phyloP scores from a whole-genome alignment of 345 rosid genomes.

The Acer negundo region DNA sequence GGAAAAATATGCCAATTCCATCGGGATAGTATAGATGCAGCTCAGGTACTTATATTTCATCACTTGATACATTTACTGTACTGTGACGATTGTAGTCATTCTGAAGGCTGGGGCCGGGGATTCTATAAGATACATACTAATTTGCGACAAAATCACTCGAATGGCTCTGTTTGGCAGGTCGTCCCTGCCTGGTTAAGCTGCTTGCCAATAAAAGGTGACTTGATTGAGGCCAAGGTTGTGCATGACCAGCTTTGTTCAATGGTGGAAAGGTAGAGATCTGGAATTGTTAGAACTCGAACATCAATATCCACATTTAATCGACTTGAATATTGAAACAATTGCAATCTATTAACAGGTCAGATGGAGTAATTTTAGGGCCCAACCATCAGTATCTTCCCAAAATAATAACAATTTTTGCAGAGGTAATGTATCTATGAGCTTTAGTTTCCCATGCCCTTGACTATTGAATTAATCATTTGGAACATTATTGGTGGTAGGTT shows the following conservation, averaged over 20 bases:
- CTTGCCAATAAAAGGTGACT: constrained; percentile 67
- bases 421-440: constrained; percentile 28
- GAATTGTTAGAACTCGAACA: neutral
- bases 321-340: constrained; percentile 5
- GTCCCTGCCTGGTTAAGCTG: constrained; percentile 76
- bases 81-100: neutral
- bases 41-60: constrained; percentile 44
- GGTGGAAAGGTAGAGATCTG: constrained; percentile 57
- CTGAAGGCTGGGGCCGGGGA: neutral
- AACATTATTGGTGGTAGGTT: constrained; percentile 41
- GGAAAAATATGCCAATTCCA: constrained; percentile 75
- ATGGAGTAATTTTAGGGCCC: constrained; percentile 58
- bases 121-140: neutral
- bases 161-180: constrained; percentile 34
- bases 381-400: constrained; percentile 71
- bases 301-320: neutral
- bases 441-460: neutral
- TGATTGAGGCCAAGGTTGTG: constrained; percentile 70
- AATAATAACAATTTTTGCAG: constrained; percentile 56
- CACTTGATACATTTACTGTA: neutral
- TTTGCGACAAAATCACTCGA: neutral
- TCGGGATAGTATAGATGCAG: constrained; percentile 58
- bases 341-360: constrained; percentile 49
- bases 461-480: neutral
- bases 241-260: constrained; percentile 76